phyloP scores from a whole-genome alignment of 106 monocot genomes.

The Triglochin maritima region DNA sequence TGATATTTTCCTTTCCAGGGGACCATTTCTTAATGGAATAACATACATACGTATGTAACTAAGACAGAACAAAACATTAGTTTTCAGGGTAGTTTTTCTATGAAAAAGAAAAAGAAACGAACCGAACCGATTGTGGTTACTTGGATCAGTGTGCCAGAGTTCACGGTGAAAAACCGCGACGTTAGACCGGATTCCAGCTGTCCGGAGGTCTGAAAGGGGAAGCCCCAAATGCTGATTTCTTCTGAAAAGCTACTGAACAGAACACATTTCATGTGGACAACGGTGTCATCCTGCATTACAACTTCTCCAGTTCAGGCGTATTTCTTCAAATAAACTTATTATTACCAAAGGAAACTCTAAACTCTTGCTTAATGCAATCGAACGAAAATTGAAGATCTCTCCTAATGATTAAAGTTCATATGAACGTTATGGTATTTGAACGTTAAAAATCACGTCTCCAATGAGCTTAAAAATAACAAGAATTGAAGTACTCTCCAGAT shows the following conservation, averaged over 20 bases:
- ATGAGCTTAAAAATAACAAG: not conserved
- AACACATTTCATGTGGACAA: conserved; percentile 48
- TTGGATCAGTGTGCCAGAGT: conserved; percentile 62
- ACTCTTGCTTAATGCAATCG: too few species aligned
- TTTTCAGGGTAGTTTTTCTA: too few species aligned
- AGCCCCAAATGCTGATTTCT: conserved; percentile 69
- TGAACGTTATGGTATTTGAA: too few species aligned
- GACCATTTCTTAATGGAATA: too few species aligned
- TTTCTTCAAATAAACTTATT: not conserved
- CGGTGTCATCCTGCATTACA: conserved; percentile 29
- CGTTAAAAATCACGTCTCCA: not conserved
- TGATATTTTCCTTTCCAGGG: too few species aligned
- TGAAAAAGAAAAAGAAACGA: too few species aligned
- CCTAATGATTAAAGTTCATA: too few species aligned
- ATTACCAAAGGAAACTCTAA: not conserved
- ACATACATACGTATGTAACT: too few species aligned
- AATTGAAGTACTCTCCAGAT: not conserved
- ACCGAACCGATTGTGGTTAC: conserved; percentile 8
- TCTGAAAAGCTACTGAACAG: conserved; percentile 42
- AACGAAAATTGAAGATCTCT: too few species aligned
- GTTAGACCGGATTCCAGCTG: conserved; percentile 23
- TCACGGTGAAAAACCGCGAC: conserved; percentile 38
- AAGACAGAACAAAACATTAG: too few species aligned
- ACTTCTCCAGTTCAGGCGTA: not conserved
- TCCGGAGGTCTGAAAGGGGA: conserved; percentile 48